phyloP scores from a whole-genome alignment of 176 grass and related monocot species.

The Phragmites australis region DNA sequence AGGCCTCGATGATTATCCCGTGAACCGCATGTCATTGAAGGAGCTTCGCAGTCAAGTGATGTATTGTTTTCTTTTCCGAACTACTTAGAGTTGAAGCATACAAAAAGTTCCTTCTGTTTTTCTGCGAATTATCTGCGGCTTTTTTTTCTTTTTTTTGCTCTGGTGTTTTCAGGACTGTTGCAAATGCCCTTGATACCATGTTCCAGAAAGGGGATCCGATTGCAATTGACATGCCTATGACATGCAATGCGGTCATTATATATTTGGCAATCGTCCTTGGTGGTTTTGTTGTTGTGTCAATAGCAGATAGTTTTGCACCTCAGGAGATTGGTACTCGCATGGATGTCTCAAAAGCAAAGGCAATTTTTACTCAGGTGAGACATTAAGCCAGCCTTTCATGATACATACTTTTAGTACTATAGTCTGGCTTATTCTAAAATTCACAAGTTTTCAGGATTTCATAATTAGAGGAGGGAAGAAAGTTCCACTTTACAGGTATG shows the following conservation, averaged over 20 bases:
- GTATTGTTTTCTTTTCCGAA: slow-evolving; percentile 45
- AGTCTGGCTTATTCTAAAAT: slow-evolving; percentile 10
- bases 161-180: slow-evolving; percentile 60
- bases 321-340: slow-evolving; percentile 78
- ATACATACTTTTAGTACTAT: not conserved
- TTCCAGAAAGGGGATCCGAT: slow-evolving; percentile 76
- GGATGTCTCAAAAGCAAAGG: slow-evolving; percentile 69
- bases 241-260: slow-evolving; percentile 86
- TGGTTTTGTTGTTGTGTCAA: slow-evolving; percentile 90
- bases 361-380: slow-evolving; percentile 89
- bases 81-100: slow-evolving; percentile 1
- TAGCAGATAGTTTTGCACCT: slow-evolving; percentile 90
- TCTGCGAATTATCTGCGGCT: not conserved
- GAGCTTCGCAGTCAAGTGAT: slow-evolving; percentile 77
- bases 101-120: not conserved
- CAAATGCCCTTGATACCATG: slow-evolving; percentile 77
- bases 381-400: not conserved
- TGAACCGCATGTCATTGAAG: slow-evolving; percentile 76
- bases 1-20: slow-evolving; percentile 63
- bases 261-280: slow-evolving; percentile 82
- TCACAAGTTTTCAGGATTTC: slow-evolving; percentile 70
- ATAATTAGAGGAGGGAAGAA: slow-evolving; percentile 84
- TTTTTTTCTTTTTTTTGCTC: slow-evolving; percentile 12
- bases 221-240: slow-evolving; percentile 98
- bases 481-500: slow-evolving; percentile 91